A percentile compares a stretch with the other conserved stretches of the same genome.
These are phyloP conservation scores for Quercus variabilis DNA, from an alignment of 306 rosid genomes.

Conservation along the genomic window DNA sequence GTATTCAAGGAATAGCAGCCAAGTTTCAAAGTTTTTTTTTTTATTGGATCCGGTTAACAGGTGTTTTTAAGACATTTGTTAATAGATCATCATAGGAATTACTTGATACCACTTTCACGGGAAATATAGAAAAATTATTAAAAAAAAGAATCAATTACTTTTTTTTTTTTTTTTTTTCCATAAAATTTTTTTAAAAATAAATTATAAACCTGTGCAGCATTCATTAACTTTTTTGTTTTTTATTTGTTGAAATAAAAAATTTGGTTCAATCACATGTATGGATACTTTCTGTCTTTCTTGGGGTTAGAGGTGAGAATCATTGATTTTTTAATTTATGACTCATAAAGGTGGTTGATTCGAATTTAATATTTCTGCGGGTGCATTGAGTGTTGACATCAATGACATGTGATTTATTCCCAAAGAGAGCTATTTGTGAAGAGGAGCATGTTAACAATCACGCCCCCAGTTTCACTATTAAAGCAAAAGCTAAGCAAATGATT, in stretches of 20 bases:
- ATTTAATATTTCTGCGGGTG: not conserved
- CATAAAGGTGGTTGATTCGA: not conserved
- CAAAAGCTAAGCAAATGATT: slow-evolving; percentile 29
- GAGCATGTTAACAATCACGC: slow-evolving; percentile 11
- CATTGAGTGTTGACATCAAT: too few relatives aligned
- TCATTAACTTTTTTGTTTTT: not conserved
- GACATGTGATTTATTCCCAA: not conserved
- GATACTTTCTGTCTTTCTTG: not conserved
- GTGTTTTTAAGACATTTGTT: too few relatives aligned
- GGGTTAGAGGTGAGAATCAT: not conserved
- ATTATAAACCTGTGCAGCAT: not conserved
- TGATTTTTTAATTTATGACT: not conserved
- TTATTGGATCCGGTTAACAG: not conserved
- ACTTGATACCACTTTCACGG: too few relatives aligned
- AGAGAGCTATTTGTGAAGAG: not conserved
- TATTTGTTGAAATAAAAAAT: not conserved
- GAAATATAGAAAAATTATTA: too few relatives aligned
- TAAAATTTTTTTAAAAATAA: too few relatives aligned
- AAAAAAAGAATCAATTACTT: not conserved
- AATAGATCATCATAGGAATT: too few relatives aligned
- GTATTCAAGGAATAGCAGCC: not conserved
- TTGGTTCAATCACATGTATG: not conserved
- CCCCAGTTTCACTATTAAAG: slow-evolving; percentile 32
- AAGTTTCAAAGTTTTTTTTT: not conserved
- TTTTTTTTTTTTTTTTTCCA: not conserved